Percentiles rank a stretch among this genome's conserved stretches.
These are phyloP conservation scores for Teunomyces kruisii DNA, from an alignment of 805 yeast species.

Conservation along the genomic window DNA sequence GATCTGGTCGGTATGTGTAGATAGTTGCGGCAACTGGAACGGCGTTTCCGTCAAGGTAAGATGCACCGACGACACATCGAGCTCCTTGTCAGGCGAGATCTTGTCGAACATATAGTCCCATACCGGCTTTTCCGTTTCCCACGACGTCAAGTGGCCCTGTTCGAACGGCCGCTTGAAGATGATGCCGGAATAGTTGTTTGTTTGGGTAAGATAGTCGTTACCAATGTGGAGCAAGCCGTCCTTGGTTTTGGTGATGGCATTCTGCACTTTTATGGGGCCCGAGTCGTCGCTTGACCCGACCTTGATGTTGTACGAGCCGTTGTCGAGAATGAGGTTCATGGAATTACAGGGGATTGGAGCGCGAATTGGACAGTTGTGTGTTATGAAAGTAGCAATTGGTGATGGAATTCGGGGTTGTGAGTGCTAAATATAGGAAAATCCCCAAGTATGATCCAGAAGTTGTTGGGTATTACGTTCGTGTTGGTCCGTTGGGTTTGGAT, in stretches of 20 bases:
- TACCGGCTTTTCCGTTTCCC: slow-evolving; percentile 85
- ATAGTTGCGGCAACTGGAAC: slow-evolving; percentile 74
- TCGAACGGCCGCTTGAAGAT: slow-evolving; percentile 80
- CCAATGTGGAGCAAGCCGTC: slow-evolving; percentile 77
- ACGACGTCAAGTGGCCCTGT: slow-evolving; percentile 82
- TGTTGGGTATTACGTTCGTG: too few species aligned
- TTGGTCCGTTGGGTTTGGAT: not conserved
- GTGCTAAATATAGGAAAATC: too few species aligned
- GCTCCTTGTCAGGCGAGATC: slow-evolving; percentile 32
- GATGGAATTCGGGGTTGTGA: too few species aligned
- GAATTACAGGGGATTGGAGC: not conserved
- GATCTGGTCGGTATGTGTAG: slow-evolving; percentile 85
- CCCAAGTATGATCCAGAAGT: too few species aligned
- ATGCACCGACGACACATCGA: slow-evolving; percentile 51
- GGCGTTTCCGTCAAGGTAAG: slow-evolving; percentile 79
- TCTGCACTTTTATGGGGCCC: slow-evolving; percentile 43
- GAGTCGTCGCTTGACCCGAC: slow-evolving; percentile 29
- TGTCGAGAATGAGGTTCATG: slow-evolving; percentile 65
- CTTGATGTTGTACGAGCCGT: slow-evolving; percentile 85
- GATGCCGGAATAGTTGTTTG: slow-evolving; percentile 74
- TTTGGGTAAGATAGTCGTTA: slow-evolving; percentile 55
- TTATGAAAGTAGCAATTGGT: too few species aligned
- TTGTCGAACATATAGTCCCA: slow-evolving; percentile 77
- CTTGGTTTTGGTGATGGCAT: slow-evolving; percentile 70
- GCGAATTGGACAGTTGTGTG: too few species aligned